A percentile compares a stretch with the other conserved stretches of the same genome.
These are phyloP conservation scores for Echites panduratus DNA, from an alignment of 257 asterid genomes.

Conservation along the genomic window DNA sequence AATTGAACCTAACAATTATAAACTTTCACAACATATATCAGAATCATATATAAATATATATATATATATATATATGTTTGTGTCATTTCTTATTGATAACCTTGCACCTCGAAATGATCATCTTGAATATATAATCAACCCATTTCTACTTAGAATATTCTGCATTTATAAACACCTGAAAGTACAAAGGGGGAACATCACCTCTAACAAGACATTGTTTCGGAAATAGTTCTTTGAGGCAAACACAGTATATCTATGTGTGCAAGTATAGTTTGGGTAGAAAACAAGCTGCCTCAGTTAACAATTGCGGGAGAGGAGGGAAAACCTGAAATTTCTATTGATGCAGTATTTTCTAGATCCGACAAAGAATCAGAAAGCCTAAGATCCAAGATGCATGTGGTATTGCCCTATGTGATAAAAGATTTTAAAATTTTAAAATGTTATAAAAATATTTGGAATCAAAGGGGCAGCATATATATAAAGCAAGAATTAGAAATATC, in stretches of 20 bases:
- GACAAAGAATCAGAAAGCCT: background rate
- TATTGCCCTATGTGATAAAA: too few relatives aligned
- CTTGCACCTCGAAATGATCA: background rate
- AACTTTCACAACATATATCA: background rate
- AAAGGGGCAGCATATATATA: background rate
- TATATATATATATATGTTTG: too few relatives aligned
- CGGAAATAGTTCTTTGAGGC: background rate
- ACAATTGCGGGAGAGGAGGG: background rate
- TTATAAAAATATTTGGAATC: too few relatives aligned
- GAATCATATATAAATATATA: too few relatives aligned
- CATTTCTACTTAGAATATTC: background rate
- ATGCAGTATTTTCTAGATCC: background rate
- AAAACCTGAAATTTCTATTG: background rate
- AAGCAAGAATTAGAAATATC: conserved; percentile 8
- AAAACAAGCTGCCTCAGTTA: background rate
- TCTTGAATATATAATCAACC: background rate
- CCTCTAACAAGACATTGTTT: background rate
- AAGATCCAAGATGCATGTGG: background rate
- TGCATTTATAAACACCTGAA: background rate
- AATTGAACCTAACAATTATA: background rate
- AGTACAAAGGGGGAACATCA: background rate
- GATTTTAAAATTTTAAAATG: too few relatives aligned
- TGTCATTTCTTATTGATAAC: background rate
- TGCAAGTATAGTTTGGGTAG: background rate
- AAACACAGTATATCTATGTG: too few relatives aligned